phyloP scores from a whole-genome alignment of 1,284 basidiomycete genomes.

The Naganishia albida region DNA sequence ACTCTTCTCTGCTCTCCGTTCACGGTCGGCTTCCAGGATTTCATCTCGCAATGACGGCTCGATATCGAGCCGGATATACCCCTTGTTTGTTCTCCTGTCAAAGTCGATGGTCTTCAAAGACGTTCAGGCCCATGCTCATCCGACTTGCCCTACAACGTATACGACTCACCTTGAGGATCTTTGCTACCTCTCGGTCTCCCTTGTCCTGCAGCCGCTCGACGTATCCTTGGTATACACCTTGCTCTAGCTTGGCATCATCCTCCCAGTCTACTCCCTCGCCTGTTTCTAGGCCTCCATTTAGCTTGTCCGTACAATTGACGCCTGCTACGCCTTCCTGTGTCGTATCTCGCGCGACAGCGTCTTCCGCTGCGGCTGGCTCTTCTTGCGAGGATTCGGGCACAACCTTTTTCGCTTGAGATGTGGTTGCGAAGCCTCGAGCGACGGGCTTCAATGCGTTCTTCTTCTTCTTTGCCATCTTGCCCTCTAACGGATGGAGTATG shows the following conservation, averaged over 20 bases:
- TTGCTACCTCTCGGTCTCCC: constrained; percentile 80
- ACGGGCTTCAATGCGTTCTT: constrained; percentile 73
- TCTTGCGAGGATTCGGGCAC: constrained; percentile 47
- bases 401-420: constrained; percentile 81
- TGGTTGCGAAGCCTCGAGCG: constrained; percentile 74
- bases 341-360: constrained; percentile 33
- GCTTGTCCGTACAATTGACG: not conserved
- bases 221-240: constrained; percentile 51
- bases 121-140: not conserved
- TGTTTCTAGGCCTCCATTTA: not conserved
- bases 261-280: constrained; percentile 42
- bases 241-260: constrained; percentile 40
- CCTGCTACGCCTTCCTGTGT: not conserved
- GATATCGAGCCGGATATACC: constrained; percentile 67
- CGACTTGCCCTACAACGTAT: not conserved
- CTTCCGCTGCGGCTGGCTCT: constrained; percentile 37
- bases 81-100: constrained; percentile 74
- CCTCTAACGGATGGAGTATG: too few relatives aligned
- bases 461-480: constrained; percentile 78
- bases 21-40: constrained; percentile 60
- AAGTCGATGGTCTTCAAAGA: constrained; percentile 70
- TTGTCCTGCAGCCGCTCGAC: constrained; percentile 84
- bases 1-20: not conserved
- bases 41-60: constrained; percentile 64
- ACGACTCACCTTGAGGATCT: constrained; percentile 62